phyloP scores from a whole-genome alignment of 2,329 filamentous ascomycete species.

The Phyllosticta ampelicida region DNA sequence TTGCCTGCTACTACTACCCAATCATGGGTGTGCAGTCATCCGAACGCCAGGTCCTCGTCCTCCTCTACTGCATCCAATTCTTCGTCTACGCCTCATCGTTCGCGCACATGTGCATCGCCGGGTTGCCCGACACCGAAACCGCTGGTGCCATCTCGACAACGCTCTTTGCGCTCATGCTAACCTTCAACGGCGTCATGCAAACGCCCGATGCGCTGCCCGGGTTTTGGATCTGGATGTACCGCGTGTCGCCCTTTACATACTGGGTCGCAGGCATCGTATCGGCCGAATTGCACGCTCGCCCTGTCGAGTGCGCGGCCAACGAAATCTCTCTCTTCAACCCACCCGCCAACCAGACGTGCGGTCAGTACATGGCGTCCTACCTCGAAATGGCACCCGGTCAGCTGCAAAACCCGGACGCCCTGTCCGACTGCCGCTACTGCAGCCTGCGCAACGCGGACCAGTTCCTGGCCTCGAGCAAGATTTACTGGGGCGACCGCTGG shows the following conservation, averaged over 20 bases:
- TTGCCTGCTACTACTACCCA: constrained; percentile 55
- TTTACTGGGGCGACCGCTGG: constrained; percentile 45
- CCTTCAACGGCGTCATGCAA: constrained; percentile 56
- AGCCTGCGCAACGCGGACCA: constrained; percentile 32
- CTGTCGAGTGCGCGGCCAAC: constrained; percentile 36
- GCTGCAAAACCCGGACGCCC: constrained; percentile 35
- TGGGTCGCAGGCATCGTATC: constrained; percentile 35
- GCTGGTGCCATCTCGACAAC: constrained; percentile 54
- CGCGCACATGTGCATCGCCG: constrained; percentile 62
- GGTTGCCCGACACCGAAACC: constrained; percentile 57
- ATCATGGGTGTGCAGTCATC: constrained; percentile 30
- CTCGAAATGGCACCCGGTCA: constrained; percentile 29
- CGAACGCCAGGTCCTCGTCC: constrained; percentile 52
- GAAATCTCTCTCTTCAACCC: constrained; percentile 35
- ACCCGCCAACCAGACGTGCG: constrained; percentile 31
- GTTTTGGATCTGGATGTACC: constrained; percentile 74
- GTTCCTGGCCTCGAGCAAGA: constrained; percentile 34
- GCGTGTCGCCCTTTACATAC: constrained; percentile 56
- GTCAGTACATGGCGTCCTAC: constrained; percentile 35
- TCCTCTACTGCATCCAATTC: constrained; percentile 54
- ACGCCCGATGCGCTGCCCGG: constrained; percentile 47
- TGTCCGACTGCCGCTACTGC: constrained; percentile 41
- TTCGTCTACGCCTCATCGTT: constrained; percentile 64
- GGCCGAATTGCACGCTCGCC: constrained; percentile 32
- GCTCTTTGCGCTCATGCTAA: constrained; percentile 46